Conservation (phyloP, 2,329 filamentous ascomycete species). For the Rugonectria rugulosa region DNA sequence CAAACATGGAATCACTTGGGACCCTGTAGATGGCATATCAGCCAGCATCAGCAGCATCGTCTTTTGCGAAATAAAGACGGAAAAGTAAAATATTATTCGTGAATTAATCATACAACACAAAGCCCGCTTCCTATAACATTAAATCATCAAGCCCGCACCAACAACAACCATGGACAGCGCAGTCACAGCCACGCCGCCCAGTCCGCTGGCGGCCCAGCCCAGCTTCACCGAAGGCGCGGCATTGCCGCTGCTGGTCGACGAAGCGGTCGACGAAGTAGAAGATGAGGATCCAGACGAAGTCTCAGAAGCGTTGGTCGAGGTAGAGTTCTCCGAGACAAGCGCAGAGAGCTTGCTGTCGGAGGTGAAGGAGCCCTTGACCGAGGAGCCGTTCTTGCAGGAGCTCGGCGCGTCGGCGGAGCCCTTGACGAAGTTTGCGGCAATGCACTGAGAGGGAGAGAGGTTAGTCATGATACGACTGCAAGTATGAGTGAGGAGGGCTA, state of each 20-base stretch:
- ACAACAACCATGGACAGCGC: constrained; percentile 39
- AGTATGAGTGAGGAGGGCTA: background rate
- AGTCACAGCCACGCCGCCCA: constrained; percentile 32
- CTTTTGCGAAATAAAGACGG: constrained; percentile 1
- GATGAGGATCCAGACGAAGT: too few species aligned
- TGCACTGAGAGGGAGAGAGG: constrained; percentile 55
- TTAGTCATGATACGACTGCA: background rate
- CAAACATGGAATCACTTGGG: too few species aligned
- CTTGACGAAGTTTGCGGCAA: constrained; percentile 63
- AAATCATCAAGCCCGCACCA: constrained; percentile 42
- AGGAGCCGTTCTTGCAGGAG: constrained; percentile 48
- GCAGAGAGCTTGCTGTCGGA: constrained; percentile 45
- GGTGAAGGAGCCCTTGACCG: constrained; percentile 42
- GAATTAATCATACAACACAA: background rate
- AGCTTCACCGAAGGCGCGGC: constrained; percentile 37
- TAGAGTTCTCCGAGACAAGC: constrained; percentile 35
- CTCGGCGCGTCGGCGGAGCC: constrained; percentile 43
- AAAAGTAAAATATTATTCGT: constrained; percentile 2
- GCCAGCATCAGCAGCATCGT: background rate
- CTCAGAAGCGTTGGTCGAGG: constrained; percentile 21
- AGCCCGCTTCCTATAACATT: constrained; percentile 15
- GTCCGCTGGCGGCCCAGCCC: constrained; percentile 32
- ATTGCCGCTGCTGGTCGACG: constrained; percentile 28
- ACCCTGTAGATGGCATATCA: too few species aligned
- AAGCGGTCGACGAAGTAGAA: too few species aligned